Evolutionary conservation across 1,284 basidiomycete genomes (phyloP).

Genomic region (Ganoderma multipileum): DNA sequence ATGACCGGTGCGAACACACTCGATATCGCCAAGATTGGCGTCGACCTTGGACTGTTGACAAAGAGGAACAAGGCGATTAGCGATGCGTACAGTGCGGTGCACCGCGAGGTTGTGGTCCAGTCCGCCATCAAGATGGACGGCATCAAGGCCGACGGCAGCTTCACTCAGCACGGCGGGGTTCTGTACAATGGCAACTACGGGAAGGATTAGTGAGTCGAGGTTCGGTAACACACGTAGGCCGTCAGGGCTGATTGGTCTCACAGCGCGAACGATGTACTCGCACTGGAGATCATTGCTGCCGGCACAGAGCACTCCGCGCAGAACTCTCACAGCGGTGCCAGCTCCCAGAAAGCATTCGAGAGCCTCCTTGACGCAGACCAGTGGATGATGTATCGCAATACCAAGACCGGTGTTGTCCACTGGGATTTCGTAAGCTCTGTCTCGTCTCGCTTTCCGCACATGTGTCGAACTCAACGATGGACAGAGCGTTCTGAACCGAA

Average conservation of each 20-base stretch:
- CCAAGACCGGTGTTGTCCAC: slow-evolving; percentile 59
- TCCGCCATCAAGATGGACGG: slow-evolving; percentile 57
- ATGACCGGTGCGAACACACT: slow-evolving; percentile 70
- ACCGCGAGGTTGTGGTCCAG: slow-evolving; percentile 56
- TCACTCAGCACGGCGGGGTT: slow-evolving; percentile 66
- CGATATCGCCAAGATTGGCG: slow-evolving; percentile 63
- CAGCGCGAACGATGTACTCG: slow-evolving; percentile 59
- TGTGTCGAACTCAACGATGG: not conserved
- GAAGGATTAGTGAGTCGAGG: slow-evolving; percentile 59
- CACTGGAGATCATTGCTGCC: slow-evolving; percentile 57
- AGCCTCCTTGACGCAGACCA: slow-evolving; percentile 56
- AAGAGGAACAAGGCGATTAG: slow-evolving; percentile 49
- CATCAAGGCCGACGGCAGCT: slow-evolving; percentile 68
- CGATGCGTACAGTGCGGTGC: slow-evolving; percentile 56
- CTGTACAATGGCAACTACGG: slow-evolving; percentile 74
- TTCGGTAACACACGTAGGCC: not conserved
- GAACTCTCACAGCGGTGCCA: slow-evolving; percentile 19
- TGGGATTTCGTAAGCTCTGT: slow-evolving; percentile 66
- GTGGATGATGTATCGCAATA: slow-evolving; percentile 75
- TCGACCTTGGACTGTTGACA: slow-evolving; percentile 56
- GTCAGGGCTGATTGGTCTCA: not conserved
- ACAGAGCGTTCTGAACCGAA: slow-evolving; percentile 67
- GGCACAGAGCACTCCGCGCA: slow-evolving; percentile 55
- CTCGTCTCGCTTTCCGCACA: not conserved
- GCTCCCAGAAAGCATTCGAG: slow-evolving; percentile 51